phyloP scores from a whole-genome alignment of 2,329 filamentous ascomycete genomes.

The Alternaria ventricosa region DNA sequence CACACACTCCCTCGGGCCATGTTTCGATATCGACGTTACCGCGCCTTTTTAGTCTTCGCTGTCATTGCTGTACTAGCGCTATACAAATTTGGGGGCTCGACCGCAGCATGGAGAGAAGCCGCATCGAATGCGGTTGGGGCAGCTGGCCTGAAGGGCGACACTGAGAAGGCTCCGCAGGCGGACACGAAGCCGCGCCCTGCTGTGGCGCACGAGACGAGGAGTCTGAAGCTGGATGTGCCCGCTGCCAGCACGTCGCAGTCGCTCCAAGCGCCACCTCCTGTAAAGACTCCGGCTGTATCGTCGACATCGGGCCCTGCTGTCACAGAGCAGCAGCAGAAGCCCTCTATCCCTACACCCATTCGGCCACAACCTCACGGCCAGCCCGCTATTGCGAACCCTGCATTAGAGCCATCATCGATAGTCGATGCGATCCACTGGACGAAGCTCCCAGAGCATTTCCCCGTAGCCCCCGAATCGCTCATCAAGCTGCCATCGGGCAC shows the following conservation, averaged over 20 bases:
- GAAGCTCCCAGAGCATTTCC: slow-evolving; percentile 77
- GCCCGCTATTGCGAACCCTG: slow-evolving; percentile 28
- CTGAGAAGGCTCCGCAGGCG: slow-evolving; percentile 22
- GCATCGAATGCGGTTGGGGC: slow-evolving; percentile 30
- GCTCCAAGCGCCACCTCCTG: slow-evolving; percentile 39
- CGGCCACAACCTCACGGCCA: slow-evolving; percentile 19
- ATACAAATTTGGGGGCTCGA: slow-evolving; percentile 59
- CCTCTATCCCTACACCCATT: slow-evolving; percentile 23
- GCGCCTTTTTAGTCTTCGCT: slow-evolving; percentile 65
- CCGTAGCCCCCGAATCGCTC: slow-evolving; percentile 72
- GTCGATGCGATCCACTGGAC: slow-evolving; percentile 68
- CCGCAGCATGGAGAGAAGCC: slow-evolving; percentile 47
- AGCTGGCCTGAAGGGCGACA: slow-evolving; percentile 23
- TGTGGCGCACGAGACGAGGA: slow-evolving; percentile 42
- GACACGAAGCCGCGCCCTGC: slow-evolving; percentile 31
- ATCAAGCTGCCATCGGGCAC: slow-evolving; percentile 77
- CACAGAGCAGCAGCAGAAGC: slow-evolving; percentile 19
- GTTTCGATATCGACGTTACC: slow-evolving; percentile 67
- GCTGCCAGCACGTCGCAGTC: slow-evolving; percentile 33
- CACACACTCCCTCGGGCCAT: slow-evolving; percentile 46
- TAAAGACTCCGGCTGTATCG: slow-evolving; percentile 23
- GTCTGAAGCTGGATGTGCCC: slow-evolving; percentile 39
- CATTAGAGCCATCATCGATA: slow-evolving; percentile 21
- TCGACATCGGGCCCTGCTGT: slow-evolving; percentile 16
- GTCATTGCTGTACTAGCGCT: slow-evolving; percentile 62